phyloP scores from a whole-genome alignment of 1,284 basidiomycete genomes.

The Cryptococcus sp. region DNA sequence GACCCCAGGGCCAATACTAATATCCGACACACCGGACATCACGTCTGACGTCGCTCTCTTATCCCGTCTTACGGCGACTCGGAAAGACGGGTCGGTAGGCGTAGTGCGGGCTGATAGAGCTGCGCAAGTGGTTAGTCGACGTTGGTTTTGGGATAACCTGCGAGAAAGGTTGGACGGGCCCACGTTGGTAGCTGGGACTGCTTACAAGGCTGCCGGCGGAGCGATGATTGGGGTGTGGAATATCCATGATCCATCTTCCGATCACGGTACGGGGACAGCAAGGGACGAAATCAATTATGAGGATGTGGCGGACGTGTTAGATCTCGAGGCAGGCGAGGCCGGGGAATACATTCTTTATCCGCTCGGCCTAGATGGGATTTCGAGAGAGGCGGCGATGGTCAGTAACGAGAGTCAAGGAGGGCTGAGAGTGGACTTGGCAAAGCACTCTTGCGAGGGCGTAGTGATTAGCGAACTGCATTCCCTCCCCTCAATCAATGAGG shows the following conservation, averaged over 20 bases:
- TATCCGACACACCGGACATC: constrained; percentile 35
- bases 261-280: constrained; percentile 3
- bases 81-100: constrained; percentile 9
- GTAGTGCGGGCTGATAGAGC: constrained; percentile 19
- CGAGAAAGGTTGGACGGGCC: constrained; percentile 19
- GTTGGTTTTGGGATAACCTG: constrained; percentile 31
- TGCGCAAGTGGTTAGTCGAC: constrained; percentile 5
- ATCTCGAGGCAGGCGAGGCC: constrained; percentile 5
- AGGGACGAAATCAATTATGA: constrained; percentile 14
- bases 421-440: constrained; percentile 13
- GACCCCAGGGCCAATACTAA: constrained; percentile 35
- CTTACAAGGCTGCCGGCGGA: constrained; percentile 8
- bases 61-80: constrained; percentile 11
- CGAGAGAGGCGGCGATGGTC: neutral
- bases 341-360: constrained; percentile 11
- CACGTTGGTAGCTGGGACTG: constrained; percentile 21
- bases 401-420: neutral
- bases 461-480: constrained; percentile 19
- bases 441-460: constrained; percentile 20
- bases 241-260: constrained; percentile 10
- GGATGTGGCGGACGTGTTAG: constrained; percentile 27
- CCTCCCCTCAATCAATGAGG: no score
- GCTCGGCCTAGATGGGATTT: neutral
- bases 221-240: constrained; percentile 34
- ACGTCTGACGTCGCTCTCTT: constrained; percentile 23